These are phyloP conservation scores for Boletus coccyginus DNA, from an alignment of 768 basidiomycete genomes.

Conservation along the genomic window DNA sequence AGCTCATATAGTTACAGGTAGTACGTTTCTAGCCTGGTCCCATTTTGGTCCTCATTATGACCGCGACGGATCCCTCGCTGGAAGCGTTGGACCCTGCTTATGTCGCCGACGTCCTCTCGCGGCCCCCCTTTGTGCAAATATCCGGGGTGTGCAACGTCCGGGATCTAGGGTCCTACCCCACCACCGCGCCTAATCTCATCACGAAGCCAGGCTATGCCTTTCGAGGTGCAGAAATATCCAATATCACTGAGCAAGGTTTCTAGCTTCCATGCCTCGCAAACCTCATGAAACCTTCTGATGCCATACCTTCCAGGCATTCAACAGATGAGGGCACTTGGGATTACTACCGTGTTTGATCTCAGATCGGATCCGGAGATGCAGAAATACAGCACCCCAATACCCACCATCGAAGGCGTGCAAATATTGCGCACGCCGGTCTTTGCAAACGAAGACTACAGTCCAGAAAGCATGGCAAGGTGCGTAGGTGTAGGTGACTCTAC, in stretches of 20 bases:
- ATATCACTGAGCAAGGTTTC: constrained; percentile 69
- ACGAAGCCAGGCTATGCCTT: constrained; percentile 58
- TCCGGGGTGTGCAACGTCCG: constrained; percentile 76
- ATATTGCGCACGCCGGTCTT: constrained; percentile 63
- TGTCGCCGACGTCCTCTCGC: constrained; percentile 62
- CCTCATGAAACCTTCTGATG: neutral
- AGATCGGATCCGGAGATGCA: constrained; percentile 77
- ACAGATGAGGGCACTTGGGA: constrained; percentile 56
- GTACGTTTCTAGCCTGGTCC: neutral
- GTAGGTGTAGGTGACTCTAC: constrained; percentile 35
- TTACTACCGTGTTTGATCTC: constrained; percentile 71
- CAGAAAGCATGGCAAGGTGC: constrained; percentile 81
- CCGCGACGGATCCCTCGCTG: constrained; percentile 34
- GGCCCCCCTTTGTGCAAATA: constrained; percentile 66
- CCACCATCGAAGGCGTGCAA: constrained; percentile 60
- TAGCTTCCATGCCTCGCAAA: neutral
- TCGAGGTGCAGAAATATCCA: constrained; percentile 71
- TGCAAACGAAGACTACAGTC: constrained; percentile 74
- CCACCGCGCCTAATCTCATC: constrained; percentile 44
- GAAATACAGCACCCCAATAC: constrained; percentile 67
- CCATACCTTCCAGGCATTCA: constrained; percentile 46
- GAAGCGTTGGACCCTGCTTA: constrained; percentile 65
- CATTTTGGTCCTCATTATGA: constrained; percentile 10
- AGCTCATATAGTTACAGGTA: neutral
- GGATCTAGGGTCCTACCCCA: constrained; percentile 65